Conservation (phyloP, 2,329 filamentous ascomycete genomes). For the Aspergillus clavatus region DNA sequence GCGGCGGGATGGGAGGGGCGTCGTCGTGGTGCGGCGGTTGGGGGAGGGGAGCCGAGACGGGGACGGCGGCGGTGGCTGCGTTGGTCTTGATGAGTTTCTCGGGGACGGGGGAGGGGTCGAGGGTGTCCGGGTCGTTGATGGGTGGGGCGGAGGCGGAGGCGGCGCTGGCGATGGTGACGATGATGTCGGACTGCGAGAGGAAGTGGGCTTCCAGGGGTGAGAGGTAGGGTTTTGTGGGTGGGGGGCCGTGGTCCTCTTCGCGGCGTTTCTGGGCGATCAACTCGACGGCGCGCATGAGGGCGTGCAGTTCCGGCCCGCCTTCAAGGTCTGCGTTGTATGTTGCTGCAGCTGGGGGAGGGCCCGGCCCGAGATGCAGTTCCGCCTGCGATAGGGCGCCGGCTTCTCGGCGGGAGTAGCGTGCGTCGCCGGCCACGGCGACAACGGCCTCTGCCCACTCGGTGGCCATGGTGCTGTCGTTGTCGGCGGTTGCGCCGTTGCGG, state of each 20-base stretch:
- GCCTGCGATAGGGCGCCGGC: conserved; percentile 20
- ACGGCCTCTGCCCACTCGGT: conserved; percentile 32
- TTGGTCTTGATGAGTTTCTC: conserved; percentile 18
- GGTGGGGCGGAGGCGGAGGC: too few species aligned
- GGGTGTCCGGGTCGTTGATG: too few species aligned
- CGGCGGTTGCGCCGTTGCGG: conserved; percentile 9
- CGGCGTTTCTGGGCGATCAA: conserved; percentile 41
- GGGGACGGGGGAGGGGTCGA: conserved; percentile 12
- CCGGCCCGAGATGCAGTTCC: conserved; percentile 15
- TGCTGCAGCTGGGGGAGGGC: conserved; percentile 21
- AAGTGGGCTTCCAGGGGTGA: conserved; percentile 33
- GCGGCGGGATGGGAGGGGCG: conserved; percentile 23
- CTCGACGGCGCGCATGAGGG: conserved; percentile 43
- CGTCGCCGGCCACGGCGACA: conserved; percentile 43
- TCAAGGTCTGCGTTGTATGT: conserved; percentile 34
- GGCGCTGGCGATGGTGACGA: conserved; percentile 23
- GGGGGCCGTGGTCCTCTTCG: conserved; percentile 17
- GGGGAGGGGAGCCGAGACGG: too few species aligned
- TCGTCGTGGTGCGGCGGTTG: conserved; percentile 11
- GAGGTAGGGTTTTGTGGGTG: conserved; percentile 14
- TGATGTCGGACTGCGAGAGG: conserved; percentile 54
- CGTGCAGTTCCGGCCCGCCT: conserved; percentile 43
- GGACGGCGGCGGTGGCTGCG: conserved; percentile 10
- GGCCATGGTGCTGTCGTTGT: conserved; percentile 21
- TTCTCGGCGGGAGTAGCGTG: conserved; percentile 33